phyloP scores from a whole-genome alignment of 345 rosid species.

The Salix suchowensis region DNA sequence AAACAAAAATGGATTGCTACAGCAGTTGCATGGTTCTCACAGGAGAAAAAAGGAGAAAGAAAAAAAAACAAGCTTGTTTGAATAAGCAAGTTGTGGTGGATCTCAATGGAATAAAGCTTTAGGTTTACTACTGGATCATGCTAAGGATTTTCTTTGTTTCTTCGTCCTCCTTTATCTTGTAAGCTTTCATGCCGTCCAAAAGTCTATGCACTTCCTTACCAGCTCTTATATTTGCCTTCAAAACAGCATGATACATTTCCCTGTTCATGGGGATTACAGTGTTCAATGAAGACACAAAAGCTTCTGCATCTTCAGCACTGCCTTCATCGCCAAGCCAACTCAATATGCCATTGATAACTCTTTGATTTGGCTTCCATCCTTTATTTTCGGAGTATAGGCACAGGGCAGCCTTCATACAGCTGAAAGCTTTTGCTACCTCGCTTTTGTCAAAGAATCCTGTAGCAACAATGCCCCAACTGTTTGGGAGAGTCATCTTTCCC shows the following conservation, averaged over 20 bases:
- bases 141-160: constrained; percentile 40
- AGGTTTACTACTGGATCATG: constrained; percentile 3
- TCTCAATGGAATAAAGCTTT: not conserved
- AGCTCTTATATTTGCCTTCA: constrained; percentile 45
- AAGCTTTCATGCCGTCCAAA: constrained; percentile 53
- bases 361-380: constrained; percentile 55
- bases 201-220: constrained; percentile 38
- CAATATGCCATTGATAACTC: constrained; percentile 44
- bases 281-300: constrained; percentile 44
- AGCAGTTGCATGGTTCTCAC: not conserved
- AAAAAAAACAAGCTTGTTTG: not conserved
- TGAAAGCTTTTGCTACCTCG: constrained; percentile 40
- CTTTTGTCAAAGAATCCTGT: constrained; percentile 43
- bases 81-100: not conserved
- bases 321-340: constrained; percentile 63
- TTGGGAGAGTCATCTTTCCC: constrained; percentile 51
- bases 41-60: not conserved
- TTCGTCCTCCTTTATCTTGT: constrained; percentile 46
- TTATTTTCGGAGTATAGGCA: constrained; percentile 28
- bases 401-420: constrained; percentile 53
- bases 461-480: constrained; percentile 68
- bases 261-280: constrained; percentile 32
- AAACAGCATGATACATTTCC: constrained; percentile 54
- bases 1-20: not conserved
- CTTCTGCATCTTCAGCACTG: constrained; percentile 42